Evolutionary conservation across 495 filamentous ascomycete species (phyloP), one percentile per base, ranked within the genome.

Genomic region (Aspergillus diversus): DNA sequence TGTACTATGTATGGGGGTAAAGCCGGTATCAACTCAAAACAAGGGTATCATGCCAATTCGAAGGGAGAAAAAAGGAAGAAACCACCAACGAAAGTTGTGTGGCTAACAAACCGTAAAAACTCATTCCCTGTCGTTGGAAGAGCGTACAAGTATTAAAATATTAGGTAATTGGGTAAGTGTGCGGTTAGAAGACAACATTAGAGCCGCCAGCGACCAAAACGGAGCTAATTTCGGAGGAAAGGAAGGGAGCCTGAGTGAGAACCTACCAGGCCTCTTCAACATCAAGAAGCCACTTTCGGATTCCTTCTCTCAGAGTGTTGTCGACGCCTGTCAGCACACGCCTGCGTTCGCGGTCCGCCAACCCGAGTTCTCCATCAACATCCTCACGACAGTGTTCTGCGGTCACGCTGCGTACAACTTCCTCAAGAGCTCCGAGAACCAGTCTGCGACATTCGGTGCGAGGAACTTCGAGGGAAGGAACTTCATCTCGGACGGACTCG

Each of bases 351-450:
- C 74, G 63, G 35, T 77, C 78, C 32, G 69, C 73, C 33, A 76
- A 37, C 4, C 73, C 70, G 16, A 73, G 66, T 32, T 76, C 73
- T 31, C 66, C 69, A 33, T 79, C 77, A 5, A 72, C 77, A 46
- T 77, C 78, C 43, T 80, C 80, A 12, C 74, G 77, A 49, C 77
- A 80, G 60, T 83, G 78, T 54, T 89, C 87, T 1, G 78, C 80
- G 5, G 80, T 83, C 42, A 89, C 86, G 58, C 78, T 80, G 37
- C 80, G 80, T n/a, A 87, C 87, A 21, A 90, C 82, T 63, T 87
- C 78, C 75, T 90, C 86, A 7, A 90, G 71, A 5, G 88, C 88
- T 37, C 84, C 83, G 4, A 89, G 79, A 0, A 90, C 81, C 63
- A 85, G 79, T 34, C 80, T 80, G 66, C 83, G 86, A 67, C 86